Evolutionary conservation across 768 basidiomycete species (phyloP).

Genomic region (Termitomyces sp.): DNA sequence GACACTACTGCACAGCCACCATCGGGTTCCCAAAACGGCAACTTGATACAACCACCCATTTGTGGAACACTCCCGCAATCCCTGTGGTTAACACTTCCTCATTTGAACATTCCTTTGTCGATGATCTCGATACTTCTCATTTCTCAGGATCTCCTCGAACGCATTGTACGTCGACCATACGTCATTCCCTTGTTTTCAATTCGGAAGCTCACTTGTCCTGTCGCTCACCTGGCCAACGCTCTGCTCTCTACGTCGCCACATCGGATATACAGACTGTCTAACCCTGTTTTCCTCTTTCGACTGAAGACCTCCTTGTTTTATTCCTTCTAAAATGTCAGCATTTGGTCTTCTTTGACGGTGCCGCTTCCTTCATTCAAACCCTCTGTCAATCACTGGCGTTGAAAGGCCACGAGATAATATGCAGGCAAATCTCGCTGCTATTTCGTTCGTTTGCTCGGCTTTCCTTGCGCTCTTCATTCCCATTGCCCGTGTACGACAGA

Average conservation of each 20-base stretch:
- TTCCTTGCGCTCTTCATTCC: conserved; percentile 35
- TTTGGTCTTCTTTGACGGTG: conserved; percentile 2
- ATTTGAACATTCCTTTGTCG: conserved; percentile 23
- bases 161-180: background rate
- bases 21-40: conserved; percentile 12
- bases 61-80: conserved; percentile 6
- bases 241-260: conserved; percentile 7
- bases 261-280: conserved; percentile 2
- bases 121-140: background rate
- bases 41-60: conserved; percentile 16
- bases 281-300: conserved; percentile 1
- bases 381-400: conserved; percentile 4
- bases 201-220: conserved; percentile 19
- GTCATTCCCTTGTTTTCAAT: conserved; percentile 22
- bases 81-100: conserved; percentile 15
- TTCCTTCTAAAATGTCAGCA: conserved; percentile 18
- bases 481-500: conserved; percentile 38
- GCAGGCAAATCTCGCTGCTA: conserved; percentile 28
- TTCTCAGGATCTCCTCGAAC: background rate
- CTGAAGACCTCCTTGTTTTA: conserved; percentile 21
- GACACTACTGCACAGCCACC: conserved; percentile 10
- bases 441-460: conserved; percentile 40
- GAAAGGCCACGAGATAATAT: conserved; percentile 18
- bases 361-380: conserved; percentile 10
- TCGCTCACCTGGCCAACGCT: conserved; percentile 6